Evolutionary conservation across 169 alveolate species (phyloP).

Genomic region (Cryptosporidium xiaoi): DNA sequence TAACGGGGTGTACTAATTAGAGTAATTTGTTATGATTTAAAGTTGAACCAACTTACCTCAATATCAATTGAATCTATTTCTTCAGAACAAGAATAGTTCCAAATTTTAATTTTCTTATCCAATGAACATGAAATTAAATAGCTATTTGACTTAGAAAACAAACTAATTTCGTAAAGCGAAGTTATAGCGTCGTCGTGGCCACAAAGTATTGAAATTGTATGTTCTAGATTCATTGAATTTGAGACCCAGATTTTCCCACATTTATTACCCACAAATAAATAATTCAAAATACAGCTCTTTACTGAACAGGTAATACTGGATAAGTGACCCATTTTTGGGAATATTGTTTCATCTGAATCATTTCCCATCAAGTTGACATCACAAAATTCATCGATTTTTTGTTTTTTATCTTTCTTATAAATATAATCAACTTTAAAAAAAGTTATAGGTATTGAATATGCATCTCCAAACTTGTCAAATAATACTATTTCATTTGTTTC

Average conservation of each 20-base stretch:
- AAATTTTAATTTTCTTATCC: conserved; percentile 44
- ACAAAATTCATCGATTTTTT: neutral
- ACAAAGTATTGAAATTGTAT: conserved; percentile 63
- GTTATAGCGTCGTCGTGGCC: conserved; percentile 42
- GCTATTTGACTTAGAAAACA: neutral
- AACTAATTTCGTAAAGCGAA: conserved; percentile 16
- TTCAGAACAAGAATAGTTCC: conserved; percentile 9
- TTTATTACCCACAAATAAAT: conserved; percentile 42
- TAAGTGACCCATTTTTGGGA: conserved; percentile 54
- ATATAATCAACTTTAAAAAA: neutral
- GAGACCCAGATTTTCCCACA: conserved; percentile 69
- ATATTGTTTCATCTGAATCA: neutral
- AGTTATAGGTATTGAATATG: neutral
- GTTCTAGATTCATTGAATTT: neutral
- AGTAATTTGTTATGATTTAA: neutral
- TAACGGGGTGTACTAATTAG: conserved; percentile 13
- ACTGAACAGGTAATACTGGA: conserved; percentile 54
- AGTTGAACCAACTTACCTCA: conserved; percentile 21
- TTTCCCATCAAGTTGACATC: neutral
- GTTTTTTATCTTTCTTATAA: neutral
- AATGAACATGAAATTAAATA: conserved; percentile 20
- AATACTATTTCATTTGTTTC: conserved; percentile 19
- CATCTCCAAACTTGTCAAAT: conserved; percentile 63
- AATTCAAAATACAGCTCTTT: neutral
- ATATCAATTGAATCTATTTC: conserved; percentile 41